A percentile compares a stretch with the other conserved stretches of the same genome.
Conservation (phyloP, 192 early-diverging fungal species). For the Backusella parvicylindrica region DNA sequence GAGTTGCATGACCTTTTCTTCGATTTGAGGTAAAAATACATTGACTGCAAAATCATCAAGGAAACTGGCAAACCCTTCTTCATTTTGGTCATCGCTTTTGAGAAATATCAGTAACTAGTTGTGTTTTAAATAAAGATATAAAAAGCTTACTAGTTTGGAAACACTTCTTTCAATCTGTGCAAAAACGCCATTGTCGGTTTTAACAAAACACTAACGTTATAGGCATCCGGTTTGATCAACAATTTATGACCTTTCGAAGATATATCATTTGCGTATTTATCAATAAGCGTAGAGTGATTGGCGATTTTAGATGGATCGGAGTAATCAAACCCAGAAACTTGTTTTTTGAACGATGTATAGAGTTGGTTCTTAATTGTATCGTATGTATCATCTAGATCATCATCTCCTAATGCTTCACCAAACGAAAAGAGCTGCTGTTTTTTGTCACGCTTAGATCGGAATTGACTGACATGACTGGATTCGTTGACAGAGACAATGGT, state of each 20-base stretch:
- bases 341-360: slow-evolving; percentile 18
- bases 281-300: slow-evolving; percentile 23
- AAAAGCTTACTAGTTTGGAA: slow-evolving; percentile 45
- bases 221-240: slow-evolving; percentile 61
- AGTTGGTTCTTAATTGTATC: slow-evolving; percentile 17
- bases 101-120: background rate
- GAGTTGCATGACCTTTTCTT: slow-evolving; percentile 77
- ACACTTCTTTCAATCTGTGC: slow-evolving; percentile 46
- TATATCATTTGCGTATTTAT: slow-evolving; percentile 61
- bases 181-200: slow-evolving; percentile 67
- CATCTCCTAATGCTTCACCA: slow-evolving; percentile 16
- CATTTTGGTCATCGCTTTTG: slow-evolving; percentile 28
- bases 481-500: slow-evolving; percentile 31
- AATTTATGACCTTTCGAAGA: slow-evolving; percentile 60
- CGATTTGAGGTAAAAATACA: slow-evolving; percentile 81
- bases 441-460: slow-evolving; percentile 3
- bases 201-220: slow-evolving; percentile 67
- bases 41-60: slow-evolving; percentile 77
- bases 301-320: background rate
- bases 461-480: slow-evolving; percentile 2
- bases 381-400: slow-evolving; percentile 30
- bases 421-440: slow-evolving; percentile 39
- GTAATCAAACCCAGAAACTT: slow-evolving; percentile 8
- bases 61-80: slow-evolving; percentile 58
- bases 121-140: background rate